Conservation (phyloP, 2,329 filamentous ascomycete species). For the Fusarium sp. region DNA sequence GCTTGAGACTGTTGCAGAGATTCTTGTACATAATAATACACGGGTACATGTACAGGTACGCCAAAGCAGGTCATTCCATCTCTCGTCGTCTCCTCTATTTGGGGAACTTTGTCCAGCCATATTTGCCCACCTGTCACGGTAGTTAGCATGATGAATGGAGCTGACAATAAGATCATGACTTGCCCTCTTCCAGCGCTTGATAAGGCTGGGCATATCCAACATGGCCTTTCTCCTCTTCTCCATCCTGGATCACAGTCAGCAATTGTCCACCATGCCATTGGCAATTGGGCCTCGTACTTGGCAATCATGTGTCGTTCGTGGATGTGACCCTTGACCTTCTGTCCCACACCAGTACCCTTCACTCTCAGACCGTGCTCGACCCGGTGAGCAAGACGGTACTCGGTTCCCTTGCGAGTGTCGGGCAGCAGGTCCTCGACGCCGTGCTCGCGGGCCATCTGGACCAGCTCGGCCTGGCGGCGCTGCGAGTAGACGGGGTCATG, state of each 20-base stretch:
- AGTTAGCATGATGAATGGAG: constrained; percentile 47
- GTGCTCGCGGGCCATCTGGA: constrained; percentile 80
- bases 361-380: constrained; percentile 83
- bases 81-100: constrained; percentile 52
- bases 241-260: constrained; percentile 62
- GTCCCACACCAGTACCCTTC: constrained; percentile 90
- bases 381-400: constrained; percentile 71
- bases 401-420: constrained; percentile 76
- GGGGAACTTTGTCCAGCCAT: constrained; percentile 65
- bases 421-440: constrained; percentile 84
- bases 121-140: constrained; percentile 58
- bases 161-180: not conserved
- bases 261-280: not conserved
- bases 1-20: constrained; percentile 25
- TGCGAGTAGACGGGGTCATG: constrained; percentile 83
- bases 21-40: constrained; percentile 48
- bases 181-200: constrained; percentile 93
- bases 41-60: constrained; percentile 45
- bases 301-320: constrained; percentile 87
- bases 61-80: constrained; percentile 32
- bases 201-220: constrained; percentile 91
- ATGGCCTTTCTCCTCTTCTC: constrained; percentile 91
- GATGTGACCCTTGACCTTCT: constrained; percentile 93
- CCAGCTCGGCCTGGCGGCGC: constrained; percentile 86
- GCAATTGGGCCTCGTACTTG: constrained; percentile 59